Evolutionary conservation across 495 filamentous ascomycete genomes (phyloP), one percentile per base, ranked within the genome.

Genomic region (Hyaloscypha finlandica): DNA sequence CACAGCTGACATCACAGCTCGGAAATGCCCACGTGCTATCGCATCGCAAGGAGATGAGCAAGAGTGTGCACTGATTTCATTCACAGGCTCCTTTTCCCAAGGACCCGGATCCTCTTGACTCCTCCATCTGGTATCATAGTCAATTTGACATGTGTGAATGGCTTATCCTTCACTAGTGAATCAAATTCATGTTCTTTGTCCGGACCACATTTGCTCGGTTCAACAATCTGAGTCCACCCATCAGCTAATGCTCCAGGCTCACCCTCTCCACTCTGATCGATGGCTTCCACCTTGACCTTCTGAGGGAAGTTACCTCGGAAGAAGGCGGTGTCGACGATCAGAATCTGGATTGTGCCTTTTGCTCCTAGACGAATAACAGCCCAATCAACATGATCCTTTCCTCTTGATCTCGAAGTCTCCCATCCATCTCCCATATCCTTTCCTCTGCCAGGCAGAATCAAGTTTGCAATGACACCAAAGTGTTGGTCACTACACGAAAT

Each of bases 351-450:
- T 48, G 82, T 82, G 0, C 91, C 93, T 19, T 84, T 81, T 1
- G 88, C 83, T 8, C 93, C 93, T 29, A 97, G 84, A 68, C 85
- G 84, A 61, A 96, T 83, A 67, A 97, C 88, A 11, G 89, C 84
- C 93, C 94, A 97, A 77, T 97, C 94, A 22, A 90, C 80, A 77
- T 97, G 94, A 12, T 85, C 89, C 70, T 86, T 86, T 29, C 83
- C 86, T 30, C 94, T 79, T 35, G 89, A 92, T 45, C 94, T 85
- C 61, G 89, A 88, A 12, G 93, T 97, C 78, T 97, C 93, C 93
- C 94, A 97, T 3, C 94, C 94, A 76, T 96, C 93, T 35, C 93
- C 90, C 93, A 97, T 97, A 77, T 97, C 89, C 74, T 89, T 86
- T 8, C 94, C 94, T 31, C 94, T 83, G 2, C 93, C 93, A 3